Percentiles rank a stretch among this genome's conserved stretches.
phyloP scores from a whole-genome alignment of 108 stramenopile genomes.

The Pinguiococcus pyrenoidosus region DNA sequence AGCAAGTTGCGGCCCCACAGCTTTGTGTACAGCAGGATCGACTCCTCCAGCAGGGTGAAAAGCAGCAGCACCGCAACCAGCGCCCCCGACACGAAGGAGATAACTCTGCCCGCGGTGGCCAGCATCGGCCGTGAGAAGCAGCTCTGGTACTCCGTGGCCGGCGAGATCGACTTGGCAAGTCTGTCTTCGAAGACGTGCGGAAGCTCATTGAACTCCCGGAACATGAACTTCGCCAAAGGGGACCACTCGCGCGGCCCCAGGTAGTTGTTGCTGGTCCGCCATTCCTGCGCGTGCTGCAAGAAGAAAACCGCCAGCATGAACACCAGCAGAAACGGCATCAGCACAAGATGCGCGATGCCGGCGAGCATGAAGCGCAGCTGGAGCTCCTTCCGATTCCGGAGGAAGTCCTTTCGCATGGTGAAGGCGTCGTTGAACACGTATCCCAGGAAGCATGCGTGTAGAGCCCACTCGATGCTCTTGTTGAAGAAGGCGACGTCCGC shows the following conservation, averaged over 20 bases:
- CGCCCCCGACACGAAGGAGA: slow-evolving; percentile 80
- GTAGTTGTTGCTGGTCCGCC: slow-evolving; percentile 58
- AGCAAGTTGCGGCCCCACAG: slow-evolving; percentile 74
- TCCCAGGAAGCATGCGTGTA: slow-evolving; percentile 78
- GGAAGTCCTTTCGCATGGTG: slow-evolving; percentile 66
- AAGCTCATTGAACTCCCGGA: slow-evolving; percentile 91
- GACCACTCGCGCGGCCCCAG: slow-evolving; percentile 86
- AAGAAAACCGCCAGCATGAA: slow-evolving; percentile 82
- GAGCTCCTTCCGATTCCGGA: slow-evolving; percentile 56
- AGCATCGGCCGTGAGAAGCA: slow-evolving; percentile 64
- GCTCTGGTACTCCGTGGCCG: slow-evolving; percentile 59
- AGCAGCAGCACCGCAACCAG: slow-evolving; percentile 71
- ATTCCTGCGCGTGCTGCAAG: slow-evolving; percentile 82
- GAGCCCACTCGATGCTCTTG: slow-evolving; percentile 63
- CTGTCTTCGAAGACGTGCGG: slow-evolving; percentile 65
- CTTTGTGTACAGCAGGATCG: slow-evolving; percentile 77
- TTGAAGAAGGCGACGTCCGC: slow-evolving; percentile 33
- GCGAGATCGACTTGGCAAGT: background rate
- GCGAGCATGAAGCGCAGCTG: slow-evolving; percentile 58
- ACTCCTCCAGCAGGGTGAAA: slow-evolving; percentile 76
- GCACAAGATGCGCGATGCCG: slow-evolving; percentile 68
- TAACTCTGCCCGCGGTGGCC: slow-evolving; percentile 52
- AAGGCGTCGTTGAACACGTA: slow-evolving; percentile 87
- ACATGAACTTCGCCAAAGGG: slow-evolving; percentile 61
- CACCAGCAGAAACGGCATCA: slow-evolving; percentile 80